Base-by-base conservation (phyloP, 805 yeast genomes). In the Kurtzmaniella fragi region DNA sequence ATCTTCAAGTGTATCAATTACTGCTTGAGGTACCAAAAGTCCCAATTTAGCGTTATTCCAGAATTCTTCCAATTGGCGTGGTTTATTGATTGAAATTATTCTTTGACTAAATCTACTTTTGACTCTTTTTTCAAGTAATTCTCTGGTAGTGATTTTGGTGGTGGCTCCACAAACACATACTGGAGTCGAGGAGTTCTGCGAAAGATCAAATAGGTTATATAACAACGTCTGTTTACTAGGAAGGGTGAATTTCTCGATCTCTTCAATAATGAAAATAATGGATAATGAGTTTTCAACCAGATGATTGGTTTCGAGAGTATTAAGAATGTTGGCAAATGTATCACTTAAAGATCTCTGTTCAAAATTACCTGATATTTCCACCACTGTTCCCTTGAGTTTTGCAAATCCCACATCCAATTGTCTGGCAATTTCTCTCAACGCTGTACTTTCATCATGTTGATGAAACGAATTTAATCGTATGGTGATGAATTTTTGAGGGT, bases 71-170 rank as follows among this genome's bases (percentile, higher is more conserved):
- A 78, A 49, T 2, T 64, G 57, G 1, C 49, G 46, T 0, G 81
- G 68, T 36, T 78, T 79, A 17, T 75, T 75, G 28, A 88, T 66
- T 13, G 73, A 71, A 17, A 89, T 71, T 2, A 84, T 61, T 36
- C 95, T 65, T 54, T 91, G 96, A 13, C 93, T 81, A 57, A 90
- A 93, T 46, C 99, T 67, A 41, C 95, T 82, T 48, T 88, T 75
- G 1, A 93, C 98, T 51, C 99, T 73, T 54, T 91, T 93, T 54
- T 93, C 99, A 34, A 93, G 65, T 49, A 78, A 70, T 49, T 91
- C 97, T 36, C 90, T 70, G 0, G 88, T 73, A 5, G 85, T 86
- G 35, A 87, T 67, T 38, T 82, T 80, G 1, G 90, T 73, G 1
- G 95, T 81, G 10, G 83, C 61, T 2, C 98, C 97, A 34, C 93